These are phyloP conservation scores for Fistulifera pelliculosa DNA, from an alignment of 108 stramenopile genomes.

Conservation along the genomic window DNA sequence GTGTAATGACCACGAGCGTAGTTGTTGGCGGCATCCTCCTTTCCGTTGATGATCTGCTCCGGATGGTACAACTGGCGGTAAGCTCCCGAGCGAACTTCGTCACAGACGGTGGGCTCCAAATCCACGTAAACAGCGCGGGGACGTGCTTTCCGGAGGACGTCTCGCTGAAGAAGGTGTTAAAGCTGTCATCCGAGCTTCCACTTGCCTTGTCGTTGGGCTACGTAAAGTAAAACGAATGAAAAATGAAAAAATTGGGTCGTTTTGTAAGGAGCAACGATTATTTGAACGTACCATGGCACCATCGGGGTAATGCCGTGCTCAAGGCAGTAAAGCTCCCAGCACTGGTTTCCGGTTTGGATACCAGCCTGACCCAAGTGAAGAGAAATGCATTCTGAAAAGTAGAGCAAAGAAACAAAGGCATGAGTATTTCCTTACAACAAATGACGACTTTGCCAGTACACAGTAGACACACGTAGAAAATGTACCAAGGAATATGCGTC, in stretches of 20 bases:
- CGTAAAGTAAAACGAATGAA: neutral
- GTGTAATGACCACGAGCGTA: slow-evolving; percentile 99
- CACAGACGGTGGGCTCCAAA: slow-evolving; percentile 96
- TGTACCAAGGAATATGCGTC: neutral
- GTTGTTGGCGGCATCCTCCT: slow-evolving; percentile 99
- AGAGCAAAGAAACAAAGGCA: neutral
- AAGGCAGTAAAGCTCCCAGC: slow-evolving; percentile 98
- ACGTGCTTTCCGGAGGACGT: slow-evolving; percentile 96
- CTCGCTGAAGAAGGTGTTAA: slow-evolving; percentile 98
- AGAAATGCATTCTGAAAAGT: slow-evolving; percentile 67
- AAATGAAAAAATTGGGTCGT: no score
- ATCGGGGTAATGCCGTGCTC: slow-evolving; percentile 97
- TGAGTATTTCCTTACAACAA: no score
- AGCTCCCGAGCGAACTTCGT: slow-evolving; percentile 86
- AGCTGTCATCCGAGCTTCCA: slow-evolving; percentile 79
- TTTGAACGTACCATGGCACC: slow-evolving; percentile 69
- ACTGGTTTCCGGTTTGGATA: slow-evolving; percentile 94
- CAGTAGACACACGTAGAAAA: slow-evolving; percentile 3
- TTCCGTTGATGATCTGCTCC: slow-evolving; percentile 98
- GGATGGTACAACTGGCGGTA: slow-evolving; percentile 97
- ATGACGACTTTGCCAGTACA: no score
- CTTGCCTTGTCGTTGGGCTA: slow-evolving; percentile 57
- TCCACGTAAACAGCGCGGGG: slow-evolving; percentile 95
- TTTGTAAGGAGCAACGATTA: no score
- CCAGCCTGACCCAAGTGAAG: slow-evolving; percentile 92